Evolutionary conservation across 164 flowering plant genomes (phyloP).

Genomic region (Nelumbo lutea): DNA sequence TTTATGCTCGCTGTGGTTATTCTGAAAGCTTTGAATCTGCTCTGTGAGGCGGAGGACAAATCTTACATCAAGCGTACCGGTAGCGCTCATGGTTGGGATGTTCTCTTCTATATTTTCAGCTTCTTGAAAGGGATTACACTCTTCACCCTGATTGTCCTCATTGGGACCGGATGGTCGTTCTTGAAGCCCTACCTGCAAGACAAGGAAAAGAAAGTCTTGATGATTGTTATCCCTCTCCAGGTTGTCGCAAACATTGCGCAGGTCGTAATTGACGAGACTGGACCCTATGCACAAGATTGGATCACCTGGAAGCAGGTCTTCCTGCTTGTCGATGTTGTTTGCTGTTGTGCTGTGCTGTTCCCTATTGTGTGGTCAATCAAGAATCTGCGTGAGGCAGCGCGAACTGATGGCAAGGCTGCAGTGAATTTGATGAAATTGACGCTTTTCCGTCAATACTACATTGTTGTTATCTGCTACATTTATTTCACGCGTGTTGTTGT

Average conservation of each 20-base stretch:
- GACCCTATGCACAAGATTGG: slow-evolving; percentile 77
- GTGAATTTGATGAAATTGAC: slow-evolving; percentile 88
- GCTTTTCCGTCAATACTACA: slow-evolving; percentile 75
- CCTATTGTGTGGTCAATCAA: slow-evolving; percentile 96
- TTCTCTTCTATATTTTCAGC: slow-evolving; percentile 85
- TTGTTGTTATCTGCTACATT: slow-evolving; percentile 85
- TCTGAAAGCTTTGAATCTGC: slow-evolving; percentile 60
- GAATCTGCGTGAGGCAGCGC: slow-evolving; percentile 80
- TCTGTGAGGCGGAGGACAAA: slow-evolving; percentile 91
- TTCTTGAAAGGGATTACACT: slow-evolving; percentile 73
- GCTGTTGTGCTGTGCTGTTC: slow-evolving; percentile 90
- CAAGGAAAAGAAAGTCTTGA: slow-evolving; percentile 88
- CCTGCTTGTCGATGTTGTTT: slow-evolving; percentile 79
- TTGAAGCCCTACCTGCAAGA: slow-evolving; percentile 86
- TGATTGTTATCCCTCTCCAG: slow-evolving; percentile 92
- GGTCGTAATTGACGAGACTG: slow-evolving; percentile 80
- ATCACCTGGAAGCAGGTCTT: slow-evolving; percentile 85
- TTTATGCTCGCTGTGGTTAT: slow-evolving; percentile 78
- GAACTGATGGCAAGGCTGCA: slow-evolving; percentile 89
- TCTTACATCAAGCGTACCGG: slow-evolving; percentile 79
- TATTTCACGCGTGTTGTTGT: slow-evolving; percentile 92
- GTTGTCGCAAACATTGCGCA: slow-evolving; percentile 82
- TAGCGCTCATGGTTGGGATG: slow-evolving; percentile 93
- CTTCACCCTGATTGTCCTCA: slow-evolving; percentile 80
- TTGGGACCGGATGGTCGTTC: slow-evolving; percentile 97